phyloP scores from a whole-genome alignment of 495 filamentous ascomycete species.

The Aeminium ludgeri region DNA sequence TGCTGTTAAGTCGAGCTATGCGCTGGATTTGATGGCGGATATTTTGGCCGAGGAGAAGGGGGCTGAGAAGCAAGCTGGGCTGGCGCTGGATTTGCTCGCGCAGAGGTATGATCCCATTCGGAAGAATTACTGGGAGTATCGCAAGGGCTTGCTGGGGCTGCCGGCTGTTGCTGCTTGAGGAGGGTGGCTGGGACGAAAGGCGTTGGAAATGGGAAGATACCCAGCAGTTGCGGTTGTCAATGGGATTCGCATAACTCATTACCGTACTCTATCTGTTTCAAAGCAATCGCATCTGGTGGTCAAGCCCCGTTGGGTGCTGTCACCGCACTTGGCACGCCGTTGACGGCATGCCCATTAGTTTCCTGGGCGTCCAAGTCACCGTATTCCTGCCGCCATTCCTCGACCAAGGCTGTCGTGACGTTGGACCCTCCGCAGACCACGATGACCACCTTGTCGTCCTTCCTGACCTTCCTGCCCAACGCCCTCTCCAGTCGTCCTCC shows the following conservation, averaged over 20 bases:
- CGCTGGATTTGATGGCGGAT: constrained; percentile 79
- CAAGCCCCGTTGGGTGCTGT: constrained; percentile 8
- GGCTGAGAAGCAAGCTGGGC: constrained; percentile 39
- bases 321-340: constrained; percentile 15
- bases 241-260: neutral
- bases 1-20: constrained; percentile 42
- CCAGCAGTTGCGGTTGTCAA: neutral
- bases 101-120: constrained; percentile 83
- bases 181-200: neutral
- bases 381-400: constrained; percentile 43
- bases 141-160: constrained; percentile 33
- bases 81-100: constrained; percentile 54
- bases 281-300: neutral
- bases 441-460: constrained; percentile 57
- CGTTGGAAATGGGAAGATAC: constrained; percentile 6
- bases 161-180: constrained; percentile 1
- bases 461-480: constrained; percentile 39
- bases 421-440: constrained; percentile 76
- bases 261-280: neutral
- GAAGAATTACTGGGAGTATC: constrained; percentile 82
- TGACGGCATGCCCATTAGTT: neutral
- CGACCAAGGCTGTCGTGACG: constrained; percentile 50
- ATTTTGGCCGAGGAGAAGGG: constrained; percentile 46
- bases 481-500: constrained; percentile 42
- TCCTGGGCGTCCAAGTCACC: constrained; percentile 14